Conservation (phyloP, 257 asterid species). For the Nemophila menziesii region DNA sequence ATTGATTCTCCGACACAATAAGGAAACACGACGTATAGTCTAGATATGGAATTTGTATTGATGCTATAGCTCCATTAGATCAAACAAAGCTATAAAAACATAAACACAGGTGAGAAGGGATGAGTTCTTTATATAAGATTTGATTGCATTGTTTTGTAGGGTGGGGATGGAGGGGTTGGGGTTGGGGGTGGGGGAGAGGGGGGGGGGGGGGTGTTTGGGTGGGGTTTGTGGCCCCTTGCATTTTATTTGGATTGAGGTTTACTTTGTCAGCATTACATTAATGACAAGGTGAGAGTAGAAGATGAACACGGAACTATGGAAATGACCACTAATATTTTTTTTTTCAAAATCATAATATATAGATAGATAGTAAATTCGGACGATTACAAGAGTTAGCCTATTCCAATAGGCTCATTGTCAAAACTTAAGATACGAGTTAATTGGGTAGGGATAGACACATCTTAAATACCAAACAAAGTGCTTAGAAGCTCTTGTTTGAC, state of each 20-base stretch:
- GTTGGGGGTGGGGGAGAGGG: constrained; percentile 7
- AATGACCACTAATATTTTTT: too few relatives aligned
- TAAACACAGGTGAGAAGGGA: constrained; percentile 14
- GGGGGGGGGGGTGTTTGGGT: constrained; percentile 6
- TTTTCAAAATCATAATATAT: too few relatives aligned
- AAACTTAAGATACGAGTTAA: too few relatives aligned
- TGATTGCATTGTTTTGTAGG: constrained; percentile 13
- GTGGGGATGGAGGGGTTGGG: constrained; percentile 10
- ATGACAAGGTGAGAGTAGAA: constrained; percentile 5
- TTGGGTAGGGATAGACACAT: too few relatives aligned
- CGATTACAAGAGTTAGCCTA: too few relatives aligned
- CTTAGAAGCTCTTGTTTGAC: too few relatives aligned
- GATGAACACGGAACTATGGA: constrained; percentile 31
- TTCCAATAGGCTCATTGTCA: too few relatives aligned
- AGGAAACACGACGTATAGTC: background rate
- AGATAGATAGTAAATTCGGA: too few relatives aligned
- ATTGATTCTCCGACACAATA: constrained; percentile 24
- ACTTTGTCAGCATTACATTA: constrained; percentile 54
- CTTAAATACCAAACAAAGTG: too few relatives aligned
- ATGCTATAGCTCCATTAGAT: constrained; percentile 14
- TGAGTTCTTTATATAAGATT: constrained; percentile 37
- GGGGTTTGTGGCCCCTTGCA: constrained; percentile 8
- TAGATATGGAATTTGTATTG: background rate
- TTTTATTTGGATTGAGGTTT: constrained; percentile 59
- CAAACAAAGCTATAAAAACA: constrained; percentile 13